A percentile compares a stretch with the other conserved stretches of the same genome.
phyloP scores from a whole-genome alignment of 108 stramenopile genomes.

The Nannochloropsis salina region DNA sequence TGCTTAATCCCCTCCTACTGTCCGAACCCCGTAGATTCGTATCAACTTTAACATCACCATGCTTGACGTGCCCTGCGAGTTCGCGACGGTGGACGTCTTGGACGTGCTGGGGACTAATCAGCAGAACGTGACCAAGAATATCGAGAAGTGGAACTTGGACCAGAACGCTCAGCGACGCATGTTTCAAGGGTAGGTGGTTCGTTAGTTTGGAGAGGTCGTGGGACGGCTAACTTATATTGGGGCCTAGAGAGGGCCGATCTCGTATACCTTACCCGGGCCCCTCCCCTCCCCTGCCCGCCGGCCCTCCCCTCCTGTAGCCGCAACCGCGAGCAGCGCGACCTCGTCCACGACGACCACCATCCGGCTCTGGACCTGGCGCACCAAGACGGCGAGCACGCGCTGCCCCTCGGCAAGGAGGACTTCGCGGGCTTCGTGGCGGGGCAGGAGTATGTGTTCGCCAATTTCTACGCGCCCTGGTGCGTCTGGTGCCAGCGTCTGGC shows the following conservation, averaged over 20 bases:
- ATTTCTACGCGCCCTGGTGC: constrained; percentile 88
- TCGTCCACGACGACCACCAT: constrained; percentile 62
- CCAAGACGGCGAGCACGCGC: constrained; percentile 49
- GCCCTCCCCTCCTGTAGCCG: constrained; percentile 56
- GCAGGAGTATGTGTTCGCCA: constrained; percentile 35
- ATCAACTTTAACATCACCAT: constrained; percentile 59
- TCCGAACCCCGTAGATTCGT: constrained; percentile 29
- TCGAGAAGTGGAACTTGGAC: constrained; percentile 83
- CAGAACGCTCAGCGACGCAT: constrained; percentile 55
- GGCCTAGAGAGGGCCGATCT: neutral
- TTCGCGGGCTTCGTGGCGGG: constrained; percentile 34
- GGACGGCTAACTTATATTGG: neutral
- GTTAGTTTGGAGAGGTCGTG: neutral
- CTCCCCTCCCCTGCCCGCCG: neutral
- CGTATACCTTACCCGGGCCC: neutral
- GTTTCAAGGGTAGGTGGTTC: constrained; percentile 30
- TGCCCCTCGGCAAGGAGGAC: constrained; percentile 32
- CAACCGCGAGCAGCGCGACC: constrained; percentile 72
- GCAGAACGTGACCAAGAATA: constrained; percentile 88
- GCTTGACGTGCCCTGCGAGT: constrained; percentile 55
- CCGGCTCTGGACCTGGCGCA: constrained; percentile 62
- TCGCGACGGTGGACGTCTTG: constrained; percentile 53
- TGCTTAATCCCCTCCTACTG: neutral
- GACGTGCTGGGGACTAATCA: constrained; percentile 74
- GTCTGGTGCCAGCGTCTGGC: constrained; percentile 87